Evolutionary conservation across 805 yeast species (phyloP).

Genomic region (Teunomyces panamensis): DNA sequence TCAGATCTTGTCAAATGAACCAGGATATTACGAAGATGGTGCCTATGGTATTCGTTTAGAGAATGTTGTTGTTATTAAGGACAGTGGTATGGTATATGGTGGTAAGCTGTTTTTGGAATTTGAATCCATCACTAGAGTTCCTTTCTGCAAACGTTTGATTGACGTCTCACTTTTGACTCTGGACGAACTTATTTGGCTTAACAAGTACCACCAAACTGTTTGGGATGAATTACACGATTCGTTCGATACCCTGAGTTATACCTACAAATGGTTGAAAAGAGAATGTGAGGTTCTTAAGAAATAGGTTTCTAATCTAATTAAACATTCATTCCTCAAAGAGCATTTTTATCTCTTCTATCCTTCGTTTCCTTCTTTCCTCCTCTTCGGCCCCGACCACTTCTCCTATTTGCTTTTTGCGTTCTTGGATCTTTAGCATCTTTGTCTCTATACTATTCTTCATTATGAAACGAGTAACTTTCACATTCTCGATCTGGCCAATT

Average conservation of each 20-base stretch:
- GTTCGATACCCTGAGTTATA: conserved; percentile 36
- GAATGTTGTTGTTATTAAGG: conserved; percentile 48
- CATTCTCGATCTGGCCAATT: conserved; percentile 76
- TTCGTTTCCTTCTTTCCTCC: conserved; percentile 64
- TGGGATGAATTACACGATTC: conserved; percentile 46
- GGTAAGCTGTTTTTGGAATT: conserved; percentile 62
- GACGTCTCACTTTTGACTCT: conserved; percentile 52
- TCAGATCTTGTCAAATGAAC: conserved; percentile 57
- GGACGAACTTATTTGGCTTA: conserved; percentile 68
- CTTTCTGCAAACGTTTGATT: conserved; percentile 76
- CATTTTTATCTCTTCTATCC: conserved; percentile 71
- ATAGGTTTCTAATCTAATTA: conserved; percentile 2
- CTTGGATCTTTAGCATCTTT: conserved; percentile 84
- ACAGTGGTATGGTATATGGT: conserved; percentile 42
- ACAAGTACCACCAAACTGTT: conserved; percentile 59
- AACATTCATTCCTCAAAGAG: conserved; percentile 48
- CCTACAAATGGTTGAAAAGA: conserved; percentile 48
- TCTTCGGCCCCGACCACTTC: conserved; percentile 75
- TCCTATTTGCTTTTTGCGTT: conserved; percentile 75
- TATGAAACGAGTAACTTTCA: conserved; percentile 75
- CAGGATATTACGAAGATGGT: conserved; percentile 60
- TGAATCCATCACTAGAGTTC: conserved; percentile 82
- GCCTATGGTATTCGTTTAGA: conserved; percentile 59
- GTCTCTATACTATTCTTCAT: conserved; percentile 83
- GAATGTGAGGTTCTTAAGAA: conserved; percentile 37